A percentile compares a stretch with the other conserved stretches of the same genome.
Conservation (phyloP, 208 protist species). For the Trypanosoma platydactyli region DNA sequence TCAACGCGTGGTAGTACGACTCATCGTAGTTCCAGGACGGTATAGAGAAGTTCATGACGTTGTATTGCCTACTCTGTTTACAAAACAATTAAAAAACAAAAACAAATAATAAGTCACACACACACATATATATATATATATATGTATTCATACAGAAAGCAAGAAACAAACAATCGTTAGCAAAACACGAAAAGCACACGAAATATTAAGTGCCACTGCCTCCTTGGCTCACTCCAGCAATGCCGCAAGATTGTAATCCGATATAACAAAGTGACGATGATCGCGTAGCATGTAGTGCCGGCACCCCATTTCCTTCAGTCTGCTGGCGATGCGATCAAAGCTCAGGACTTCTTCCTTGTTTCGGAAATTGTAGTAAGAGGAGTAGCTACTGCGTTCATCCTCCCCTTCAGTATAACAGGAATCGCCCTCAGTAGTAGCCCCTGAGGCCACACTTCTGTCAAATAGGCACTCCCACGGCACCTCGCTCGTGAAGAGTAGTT, state of each 20-base stretch:
- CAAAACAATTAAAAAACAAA: neutral
- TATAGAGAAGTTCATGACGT: constrained; percentile 13
- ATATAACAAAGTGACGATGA: constrained; percentile 65
- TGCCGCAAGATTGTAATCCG: constrained; percentile 64
- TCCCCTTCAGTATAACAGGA: constrained; percentile 75
- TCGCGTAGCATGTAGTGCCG: constrained; percentile 65
- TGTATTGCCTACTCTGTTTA: no score
- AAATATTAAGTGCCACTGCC: neutral
- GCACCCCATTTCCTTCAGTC: constrained; percentile 80
- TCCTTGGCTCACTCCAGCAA: constrained; percentile 32
- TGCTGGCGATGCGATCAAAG: constrained; percentile 70
- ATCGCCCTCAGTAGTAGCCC: constrained; percentile 11
- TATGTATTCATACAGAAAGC: constrained; percentile 8
- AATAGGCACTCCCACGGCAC: constrained; percentile 73
- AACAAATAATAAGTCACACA: constrained; percentile 19
- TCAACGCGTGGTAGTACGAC: constrained; percentile 38
- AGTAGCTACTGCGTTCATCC: constrained; percentile 78
- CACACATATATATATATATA: constrained; percentile 10
- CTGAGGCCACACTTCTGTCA: constrained; percentile 21
- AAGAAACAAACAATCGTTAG: constrained; percentile 6
- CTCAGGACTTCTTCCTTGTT: constrained; percentile 82
- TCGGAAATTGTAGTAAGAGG: constrained; percentile 54
- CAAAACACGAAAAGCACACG: constrained; percentile 13
- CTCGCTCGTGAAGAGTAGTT: constrained; percentile 74
- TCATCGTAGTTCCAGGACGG: constrained; percentile 53